A percentile compares a stretch with the other conserved stretches of the same genome.
These are phyloP conservation scores for Cylindrotheca fusiformis DNA, from an alignment of 108 stramenopile species.

Conservation along the genomic window DNA sequence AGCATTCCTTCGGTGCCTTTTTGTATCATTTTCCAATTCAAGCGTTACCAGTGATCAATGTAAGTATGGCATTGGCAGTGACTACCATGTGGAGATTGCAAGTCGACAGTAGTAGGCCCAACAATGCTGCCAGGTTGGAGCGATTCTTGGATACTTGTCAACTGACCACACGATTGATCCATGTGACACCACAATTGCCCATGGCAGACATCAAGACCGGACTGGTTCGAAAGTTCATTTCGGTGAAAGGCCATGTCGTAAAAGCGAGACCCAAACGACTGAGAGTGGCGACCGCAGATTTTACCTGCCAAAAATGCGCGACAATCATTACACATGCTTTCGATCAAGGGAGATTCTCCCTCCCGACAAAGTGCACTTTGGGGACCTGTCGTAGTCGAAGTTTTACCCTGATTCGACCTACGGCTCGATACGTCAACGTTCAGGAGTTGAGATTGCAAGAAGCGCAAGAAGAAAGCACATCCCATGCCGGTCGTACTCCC, in stretches of 20 bases:
- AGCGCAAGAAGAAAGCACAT: constrained; percentile 75
- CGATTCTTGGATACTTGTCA: constrained; percentile 43
- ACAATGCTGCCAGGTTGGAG: constrained; percentile 2
- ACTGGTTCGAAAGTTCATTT: constrained; percentile 61
- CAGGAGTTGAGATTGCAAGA: constrained; percentile 94
- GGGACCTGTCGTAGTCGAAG: constrained; percentile 52
- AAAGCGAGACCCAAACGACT: constrained; percentile 89
- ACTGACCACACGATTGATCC: constrained; percentile 33
- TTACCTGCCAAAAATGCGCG: constrained; percentile 88
- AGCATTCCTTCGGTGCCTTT: constrained; percentile 42
- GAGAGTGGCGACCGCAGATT: constrained; percentile 80
- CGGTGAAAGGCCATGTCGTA: constrained; percentile 89
- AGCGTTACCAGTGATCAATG: constrained; percentile 36
- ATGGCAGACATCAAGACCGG: constrained; percentile 64
- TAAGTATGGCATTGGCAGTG: constrained; percentile 42
- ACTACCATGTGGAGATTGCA: constrained; percentile 24
- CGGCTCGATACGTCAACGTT: constrained; percentile 87
- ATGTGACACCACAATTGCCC: constrained; percentile 36
- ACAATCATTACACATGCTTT: constrained; percentile 57
- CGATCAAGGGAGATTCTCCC: constrained; percentile 61
- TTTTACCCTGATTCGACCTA: constrained; percentile 69
- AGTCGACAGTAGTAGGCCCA: background rate
- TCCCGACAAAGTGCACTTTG: constrained; percentile 72
- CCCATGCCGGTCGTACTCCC: constrained; percentile 76
- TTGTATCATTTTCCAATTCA: constrained; percentile 45